Conservation (phyloP, 176 grass and related monocot genomes). For the Lolium perenne region DNA sequence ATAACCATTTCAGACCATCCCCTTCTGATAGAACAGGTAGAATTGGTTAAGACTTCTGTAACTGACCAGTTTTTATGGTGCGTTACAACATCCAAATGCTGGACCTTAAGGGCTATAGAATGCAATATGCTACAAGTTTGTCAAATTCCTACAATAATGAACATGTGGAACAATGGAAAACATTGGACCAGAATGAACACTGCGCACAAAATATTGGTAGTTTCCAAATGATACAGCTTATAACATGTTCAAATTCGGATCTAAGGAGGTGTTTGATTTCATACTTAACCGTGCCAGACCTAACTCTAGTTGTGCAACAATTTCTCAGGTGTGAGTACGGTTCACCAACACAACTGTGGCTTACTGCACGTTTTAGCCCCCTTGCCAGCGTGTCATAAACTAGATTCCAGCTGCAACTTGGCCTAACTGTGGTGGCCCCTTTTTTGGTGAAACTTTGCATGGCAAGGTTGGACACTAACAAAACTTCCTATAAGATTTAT, state of each 20-base stretch:
- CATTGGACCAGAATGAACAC: neutral
- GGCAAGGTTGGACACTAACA: neutral
- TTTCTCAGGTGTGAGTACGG: neutral
- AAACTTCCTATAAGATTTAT: neutral
- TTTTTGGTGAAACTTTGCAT: neutral
- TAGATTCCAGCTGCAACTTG: neutral
- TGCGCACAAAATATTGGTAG: neutral
- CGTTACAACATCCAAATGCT: neutral
- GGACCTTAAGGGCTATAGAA: constrained; percentile 8
- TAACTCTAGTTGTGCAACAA: neutral
- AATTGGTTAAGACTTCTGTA: neutral
- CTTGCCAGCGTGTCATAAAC: neutral
- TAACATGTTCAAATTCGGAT: neutral
- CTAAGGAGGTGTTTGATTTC: neutral
- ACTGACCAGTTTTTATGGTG: neutral
- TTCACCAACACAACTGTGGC: neutral
- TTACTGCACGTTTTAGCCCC: neutral
- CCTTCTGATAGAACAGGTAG: neutral
- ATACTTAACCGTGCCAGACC: neutral
- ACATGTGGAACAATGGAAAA: neutral
- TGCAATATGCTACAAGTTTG: neutral
- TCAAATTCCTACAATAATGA: constrained; percentile 5
- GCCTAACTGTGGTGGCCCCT: neutral
- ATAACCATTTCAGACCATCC: constrained; percentile 10
- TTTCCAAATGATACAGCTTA: neutral